Conservation (phyloP, 768 basidiomycete species). For the Amanita jacksonii region DNA sequence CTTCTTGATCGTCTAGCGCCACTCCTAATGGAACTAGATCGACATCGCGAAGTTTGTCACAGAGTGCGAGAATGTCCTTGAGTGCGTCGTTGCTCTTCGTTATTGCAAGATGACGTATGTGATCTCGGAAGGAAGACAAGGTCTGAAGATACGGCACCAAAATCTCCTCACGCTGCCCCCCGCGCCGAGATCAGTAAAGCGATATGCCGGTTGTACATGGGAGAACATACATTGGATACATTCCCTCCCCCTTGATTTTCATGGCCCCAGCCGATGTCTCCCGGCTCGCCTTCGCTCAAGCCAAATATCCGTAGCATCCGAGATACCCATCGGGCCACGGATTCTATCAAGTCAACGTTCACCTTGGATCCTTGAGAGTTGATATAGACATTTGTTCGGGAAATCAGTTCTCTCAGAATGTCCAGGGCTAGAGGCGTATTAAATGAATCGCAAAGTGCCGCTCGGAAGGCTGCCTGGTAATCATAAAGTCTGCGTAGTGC, state of each 20-base stretch:
- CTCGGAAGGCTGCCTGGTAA: conserved; percentile 71
- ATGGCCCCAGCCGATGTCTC: conserved; percentile 84
- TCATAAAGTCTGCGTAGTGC: conserved; percentile 48
- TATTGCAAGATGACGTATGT: conserved; percentile 77
- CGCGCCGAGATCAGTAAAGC: conserved; percentile 7
- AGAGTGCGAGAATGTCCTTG: conserved; percentile 77
- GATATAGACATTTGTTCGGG: conserved; percentile 83
- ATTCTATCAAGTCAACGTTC: conserved; percentile 56
- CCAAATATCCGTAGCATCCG: conserved; percentile 74
- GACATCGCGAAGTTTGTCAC: conserved; percentile 81
- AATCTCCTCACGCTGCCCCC: conserved; percentile 65
- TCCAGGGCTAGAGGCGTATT: conserved; percentile 83
- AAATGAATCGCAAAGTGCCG: conserved; percentile 92
- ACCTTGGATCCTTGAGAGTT: conserved; percentile 47
- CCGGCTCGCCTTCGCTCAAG: conserved; percentile 57
- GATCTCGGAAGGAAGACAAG: conserved; percentile 87
- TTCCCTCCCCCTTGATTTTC: conserved; percentile 34
- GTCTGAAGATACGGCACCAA: conserved; percentile 84
- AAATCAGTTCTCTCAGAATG: conserved; percentile 71
- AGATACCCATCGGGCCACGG: conserved; percentile 59
- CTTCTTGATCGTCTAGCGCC: conserved; percentile 94
- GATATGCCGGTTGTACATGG: conserved; percentile 1
- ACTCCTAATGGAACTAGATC: conserved; percentile 93
- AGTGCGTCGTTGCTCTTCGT: conserved; percentile 52
- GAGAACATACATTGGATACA: conserved; percentile 40